A percentile compares a stretch with the other conserved stretches of the same genome.
phyloP scores from a whole-genome alignment of 352 stramenopile genomes.

The Thalassiosira mediterranea region DNA sequence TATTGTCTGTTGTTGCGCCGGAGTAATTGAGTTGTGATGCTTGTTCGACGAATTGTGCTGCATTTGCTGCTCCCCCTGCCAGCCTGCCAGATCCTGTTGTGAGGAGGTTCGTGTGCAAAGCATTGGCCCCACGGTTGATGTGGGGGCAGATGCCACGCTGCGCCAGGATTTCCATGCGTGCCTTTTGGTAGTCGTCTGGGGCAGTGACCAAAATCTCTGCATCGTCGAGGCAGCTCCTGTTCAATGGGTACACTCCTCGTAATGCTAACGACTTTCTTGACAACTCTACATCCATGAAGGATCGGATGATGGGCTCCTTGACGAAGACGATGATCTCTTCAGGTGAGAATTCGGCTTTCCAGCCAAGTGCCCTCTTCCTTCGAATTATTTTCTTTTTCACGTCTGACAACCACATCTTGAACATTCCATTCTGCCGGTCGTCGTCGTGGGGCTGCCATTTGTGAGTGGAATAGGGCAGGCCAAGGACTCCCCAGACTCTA shows the following conservation, averaged over 20 bases:
- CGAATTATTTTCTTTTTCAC: background rate
- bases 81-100: background rate
- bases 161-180: background rate
- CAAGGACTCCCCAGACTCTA: too few species aligned
- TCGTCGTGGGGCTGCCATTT: conserved; percentile 5
- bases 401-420: background rate
- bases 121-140: background rate
- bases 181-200: background rate
- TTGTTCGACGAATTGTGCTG: background rate
- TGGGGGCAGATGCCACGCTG: background rate
- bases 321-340: background rate
- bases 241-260: background rate
- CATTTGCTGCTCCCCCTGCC: background rate
- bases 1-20: background rate
- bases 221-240: background rate
- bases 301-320: background rate
- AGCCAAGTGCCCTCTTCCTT: background rate
- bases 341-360: background rate
- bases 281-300: background rate
- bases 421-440: conserved; percentile 1
- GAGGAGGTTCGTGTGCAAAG: background rate
- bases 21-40: background rate
- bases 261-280: background rate
- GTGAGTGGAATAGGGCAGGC: background rate
- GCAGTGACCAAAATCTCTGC: background rate